Base-by-base conservation (phyloP, 768 basidiomycete species). In the Trichaptum fuscoviolaceum region DNA sequence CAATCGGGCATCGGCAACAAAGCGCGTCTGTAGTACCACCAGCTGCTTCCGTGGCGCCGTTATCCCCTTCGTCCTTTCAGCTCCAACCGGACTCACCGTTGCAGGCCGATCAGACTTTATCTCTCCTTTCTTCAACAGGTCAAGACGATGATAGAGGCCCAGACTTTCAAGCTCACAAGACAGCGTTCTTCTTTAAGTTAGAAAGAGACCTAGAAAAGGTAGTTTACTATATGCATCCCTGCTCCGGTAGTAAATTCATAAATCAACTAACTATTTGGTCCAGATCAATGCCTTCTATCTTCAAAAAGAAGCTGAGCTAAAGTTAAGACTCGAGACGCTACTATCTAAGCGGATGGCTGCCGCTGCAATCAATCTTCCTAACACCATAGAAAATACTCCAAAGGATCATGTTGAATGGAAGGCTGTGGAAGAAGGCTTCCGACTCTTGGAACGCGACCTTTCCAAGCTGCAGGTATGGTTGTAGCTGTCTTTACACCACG, bases 281-380 rank as follows among this genome's bases (percentile, higher is more conserved):
- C 71, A 99, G 96, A 98, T 99, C 80, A 99, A 99, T 77, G 86
- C 89, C 6, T 99, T 99, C 75, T 99, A 99, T 78, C 84, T 99
- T 64, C 94, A 95, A 77, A 98, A 96, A 77, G 96, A 99, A 77
- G 92, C 95, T 18, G 95, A 97, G 71, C 87, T 99, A 62, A 92
- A 92, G 73, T 79, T 96, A 64, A 87, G 97, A 67, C 88, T 99
- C 69, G 91, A 96, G 71, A 97, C 95, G 0, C 81, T 99, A 35
- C 83, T 99, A 35, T 95, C 94, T 27, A 99, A 99, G 76, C 88
- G 97, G 67, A 87, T 96, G 75, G 91, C 91, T 66, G 87, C 92
- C 23, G 88, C 90, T 25, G 81, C 85, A 80, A 80, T 89, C 68
- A 86, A 89, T 34, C 79, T 90, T 58, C 87, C 90, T n/a, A 85